phyloP scores from a whole-genome alignment of 495 filamentous ascomycete species.

The Neurospora terricola region DNA sequence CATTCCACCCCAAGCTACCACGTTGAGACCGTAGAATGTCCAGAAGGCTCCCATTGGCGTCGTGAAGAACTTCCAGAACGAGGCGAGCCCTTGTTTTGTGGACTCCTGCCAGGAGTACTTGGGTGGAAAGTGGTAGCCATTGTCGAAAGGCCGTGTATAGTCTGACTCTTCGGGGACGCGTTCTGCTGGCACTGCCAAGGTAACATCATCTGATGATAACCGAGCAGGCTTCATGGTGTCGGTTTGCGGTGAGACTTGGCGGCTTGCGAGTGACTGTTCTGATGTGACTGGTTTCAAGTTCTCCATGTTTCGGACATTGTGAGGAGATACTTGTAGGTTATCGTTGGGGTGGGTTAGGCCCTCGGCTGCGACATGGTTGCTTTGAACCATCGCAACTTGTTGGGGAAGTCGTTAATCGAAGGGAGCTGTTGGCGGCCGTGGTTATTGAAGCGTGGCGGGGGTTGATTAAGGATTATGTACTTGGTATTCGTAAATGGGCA shows the following conservation, averaged over 20 bases:
- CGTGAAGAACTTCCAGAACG: conserved; percentile 43
- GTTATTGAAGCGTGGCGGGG: not conserved
- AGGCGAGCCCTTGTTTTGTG: conserved; percentile 43
- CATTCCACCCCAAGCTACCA: conserved; percentile 87
- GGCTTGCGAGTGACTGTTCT: not conserved
- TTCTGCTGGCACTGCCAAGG: conserved; percentile 1
- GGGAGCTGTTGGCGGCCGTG: not conserved
- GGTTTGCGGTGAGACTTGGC: not conserved
- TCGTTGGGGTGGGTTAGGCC: not conserved
- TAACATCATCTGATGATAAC: conserved; percentile 9
- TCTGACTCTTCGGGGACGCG: not conserved
- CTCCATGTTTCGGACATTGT: not conserved
- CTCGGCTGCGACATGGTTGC: not conserved
- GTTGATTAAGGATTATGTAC: not conserved
- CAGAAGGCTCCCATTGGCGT: conserved; percentile 67
- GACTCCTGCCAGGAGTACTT: conserved; percentile 53
- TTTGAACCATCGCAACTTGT: not conserved
- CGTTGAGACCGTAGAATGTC: conserved; percentile 67
- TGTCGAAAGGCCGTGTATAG: conserved; percentile 27
- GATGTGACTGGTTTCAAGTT: not conserved
- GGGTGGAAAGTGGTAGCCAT: conserved; percentile 63
- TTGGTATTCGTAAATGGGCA: not conserved
- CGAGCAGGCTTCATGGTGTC: not conserved
- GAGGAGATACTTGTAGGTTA: not conserved
- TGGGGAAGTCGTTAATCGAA: not conserved